Percentiles rank a stretch among this genome's conserved stretches.
Conservation (phyloP, 495 filamentous ascomycete genomes). For the Podospora conica region DNA sequence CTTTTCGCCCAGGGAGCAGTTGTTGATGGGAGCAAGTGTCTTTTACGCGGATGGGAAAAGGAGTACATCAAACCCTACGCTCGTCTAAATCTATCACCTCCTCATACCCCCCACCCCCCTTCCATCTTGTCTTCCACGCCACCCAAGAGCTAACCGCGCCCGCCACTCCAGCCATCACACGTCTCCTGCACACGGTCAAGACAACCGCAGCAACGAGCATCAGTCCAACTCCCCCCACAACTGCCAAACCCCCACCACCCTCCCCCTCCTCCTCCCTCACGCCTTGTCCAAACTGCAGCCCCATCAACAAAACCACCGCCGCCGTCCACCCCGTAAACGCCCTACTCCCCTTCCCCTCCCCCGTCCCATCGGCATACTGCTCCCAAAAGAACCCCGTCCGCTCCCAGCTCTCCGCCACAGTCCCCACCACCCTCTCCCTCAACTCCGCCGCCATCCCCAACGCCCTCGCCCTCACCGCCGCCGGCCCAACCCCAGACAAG, state of each 20-base stretch:
- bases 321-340: slow-evolving; percentile 97
- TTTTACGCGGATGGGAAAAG: no score
- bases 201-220: not conserved
- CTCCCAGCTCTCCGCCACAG: slow-evolving; percentile 76
- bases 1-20: no score
- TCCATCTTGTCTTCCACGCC: not conserved
- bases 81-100: slow-evolving; percentile 13
- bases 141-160: not conserved
- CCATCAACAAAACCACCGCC: slow-evolving; percentile 89
- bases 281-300: slow-evolving; percentile 44
- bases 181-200: not conserved
- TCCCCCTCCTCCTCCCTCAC: not conserved
- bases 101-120: slow-evolving; percentile 1
- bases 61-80: not conserved
- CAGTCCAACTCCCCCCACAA: not conserved
- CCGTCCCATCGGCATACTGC: slow-evolving; percentile 87
- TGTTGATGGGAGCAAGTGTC: no score
- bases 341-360: slow-evolving; percentile 80
- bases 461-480: slow-evolving; percentile 55
- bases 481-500: slow-evolving; percentile 37
- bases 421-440: slow-evolving; percentile 72
- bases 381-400: slow-evolving; percentile 96
- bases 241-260: not conserved
- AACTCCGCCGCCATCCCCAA: slow-evolving; percentile 63
- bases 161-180: not conserved